These are phyloP conservation scores for Mortierella sp. DNA, from an alignment of 371 early-diverging fungal genomes.

Conservation along the genomic window DNA sequence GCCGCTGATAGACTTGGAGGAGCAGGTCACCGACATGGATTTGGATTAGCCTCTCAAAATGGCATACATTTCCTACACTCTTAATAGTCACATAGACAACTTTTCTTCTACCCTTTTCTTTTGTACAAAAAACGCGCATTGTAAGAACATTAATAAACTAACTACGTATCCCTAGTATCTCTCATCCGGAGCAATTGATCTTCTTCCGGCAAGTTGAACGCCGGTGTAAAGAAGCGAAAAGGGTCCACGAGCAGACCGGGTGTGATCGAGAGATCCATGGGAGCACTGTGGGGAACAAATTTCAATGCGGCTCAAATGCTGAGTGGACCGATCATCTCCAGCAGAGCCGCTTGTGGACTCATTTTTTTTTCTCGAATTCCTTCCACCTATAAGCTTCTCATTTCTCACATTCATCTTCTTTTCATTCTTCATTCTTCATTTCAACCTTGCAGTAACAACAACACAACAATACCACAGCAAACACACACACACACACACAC, in stretches of 20 bases:
- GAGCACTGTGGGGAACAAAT: constrained; percentile 2
- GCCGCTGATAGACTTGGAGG: constrained; percentile 24
- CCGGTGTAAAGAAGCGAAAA: not conserved
- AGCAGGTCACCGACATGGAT: constrained; percentile 54
- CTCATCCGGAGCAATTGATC: constrained; percentile 3
- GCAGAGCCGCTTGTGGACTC: not conserved
- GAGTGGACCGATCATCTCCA: not conserved
- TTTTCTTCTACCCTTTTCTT: not conserved
- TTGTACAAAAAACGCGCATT: not conserved
- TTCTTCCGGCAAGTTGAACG: not conserved
- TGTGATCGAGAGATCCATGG: constrained; percentile 4
- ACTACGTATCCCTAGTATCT: not conserved
- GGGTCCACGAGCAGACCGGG: not conserved
- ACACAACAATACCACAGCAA: not conserved
- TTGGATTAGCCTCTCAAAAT: constrained; percentile 23
- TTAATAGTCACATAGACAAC: not conserved
- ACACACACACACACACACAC: not conserved
- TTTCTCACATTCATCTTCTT: not conserved
- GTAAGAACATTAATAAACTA: constrained; percentile 5
- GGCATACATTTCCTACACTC: not conserved
- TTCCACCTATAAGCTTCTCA: not conserved
- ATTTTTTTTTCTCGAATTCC: not conserved
- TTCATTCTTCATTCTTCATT: not conserved
- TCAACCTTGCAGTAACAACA: not conserved
- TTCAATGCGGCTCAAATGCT: constrained; percentile 10